Evolutionary conservation across 306 rosid species (phyloP).

Genomic region (Hippophae gyantsensis): DNA sequence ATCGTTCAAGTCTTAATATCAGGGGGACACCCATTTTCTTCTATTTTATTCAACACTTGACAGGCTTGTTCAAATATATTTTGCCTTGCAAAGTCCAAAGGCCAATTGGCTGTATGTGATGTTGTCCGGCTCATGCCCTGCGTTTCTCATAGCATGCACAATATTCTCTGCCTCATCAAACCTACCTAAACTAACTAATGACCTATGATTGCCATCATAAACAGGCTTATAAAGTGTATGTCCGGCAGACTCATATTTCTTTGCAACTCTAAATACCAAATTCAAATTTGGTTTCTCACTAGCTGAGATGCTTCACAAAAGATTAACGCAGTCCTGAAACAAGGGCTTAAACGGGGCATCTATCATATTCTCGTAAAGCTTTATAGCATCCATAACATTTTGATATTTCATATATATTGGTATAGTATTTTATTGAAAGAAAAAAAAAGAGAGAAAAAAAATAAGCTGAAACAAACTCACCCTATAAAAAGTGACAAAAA

Average conservation of each 20-base stretch:
- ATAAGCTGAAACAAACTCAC: too few species aligned
- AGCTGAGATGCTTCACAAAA: slow-evolving; percentile 36
- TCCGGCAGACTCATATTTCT: slow-evolving; percentile 56
- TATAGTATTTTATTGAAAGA: too few species aligned
- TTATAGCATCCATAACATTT: slow-evolving; percentile 62
- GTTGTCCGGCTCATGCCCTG: slow-evolving; percentile 75
- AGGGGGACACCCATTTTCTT: slow-evolving; percentile 59
- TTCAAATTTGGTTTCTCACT: slow-evolving; percentile 44
- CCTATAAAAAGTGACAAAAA: too few species aligned
- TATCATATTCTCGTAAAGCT: slow-evolving; percentile 87
- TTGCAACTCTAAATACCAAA: slow-evolving; percentile 50
- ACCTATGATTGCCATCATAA: slow-evolving; percentile 83
- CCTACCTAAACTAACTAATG: slow-evolving; percentile 51
- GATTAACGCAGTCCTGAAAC: slow-evolving; percentile 38
- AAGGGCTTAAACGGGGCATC: slow-evolving; percentile 73
- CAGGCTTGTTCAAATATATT: slow-evolving; percentile 61
- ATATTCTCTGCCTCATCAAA: slow-evolving; percentile 67
- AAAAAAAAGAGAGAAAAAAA: too few species aligned
- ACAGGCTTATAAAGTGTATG: slow-evolving; percentile 48
- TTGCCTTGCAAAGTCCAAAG: slow-evolving; percentile 70
- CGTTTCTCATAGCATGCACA: slow-evolving; percentile 46
- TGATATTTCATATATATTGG: slow-evolving; percentile 19
- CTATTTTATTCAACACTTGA: slow-evolving; percentile 63
- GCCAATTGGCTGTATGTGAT: slow-evolving; percentile 71
- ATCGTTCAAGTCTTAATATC: slow-evolving; percentile 87